Evolutionary conservation across 2,329 filamentous ascomycete species (phyloP).

Genomic region (Aspergillus floridensis): DNA sequence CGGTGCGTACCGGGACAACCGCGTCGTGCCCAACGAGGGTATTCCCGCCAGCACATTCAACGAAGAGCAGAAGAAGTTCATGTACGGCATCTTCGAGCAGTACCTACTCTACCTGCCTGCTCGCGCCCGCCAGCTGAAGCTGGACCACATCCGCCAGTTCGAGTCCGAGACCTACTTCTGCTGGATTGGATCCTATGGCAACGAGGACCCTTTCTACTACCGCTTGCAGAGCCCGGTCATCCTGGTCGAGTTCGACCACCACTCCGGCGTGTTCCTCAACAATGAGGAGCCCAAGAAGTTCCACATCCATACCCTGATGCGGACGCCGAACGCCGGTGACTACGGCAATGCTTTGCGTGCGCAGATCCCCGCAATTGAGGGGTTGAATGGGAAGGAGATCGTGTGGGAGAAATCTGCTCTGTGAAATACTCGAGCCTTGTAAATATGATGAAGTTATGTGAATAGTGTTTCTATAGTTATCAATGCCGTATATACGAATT

Average conservation of each 20-base stretch:
- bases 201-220: conserved; percentile 73
- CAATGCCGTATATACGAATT: background rate
- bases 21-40: conserved; percentile 72
- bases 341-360: conserved; percentile 61
- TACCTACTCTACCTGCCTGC: conserved; percentile 68
- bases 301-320: conserved; percentile 71
- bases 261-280: conserved; percentile 72
- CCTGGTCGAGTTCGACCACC: conserved; percentile 75
- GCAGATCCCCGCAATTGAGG: conserved; percentile 35
- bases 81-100: conserved; percentile 60
- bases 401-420: conserved; percentile 24
- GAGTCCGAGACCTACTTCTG: conserved; percentile 73
- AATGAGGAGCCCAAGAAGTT: conserved; percentile 74
- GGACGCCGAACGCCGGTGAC: conserved; percentile 72
- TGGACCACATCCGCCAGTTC: conserved; percentile 55
- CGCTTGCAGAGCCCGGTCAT: conserved; percentile 73
- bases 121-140: conserved; percentile 52
- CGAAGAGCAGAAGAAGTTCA: conserved; percentile 49
- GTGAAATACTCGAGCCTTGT: background rate
- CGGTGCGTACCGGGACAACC: conserved; percentile 76
- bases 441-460: conserved; percentile 9
- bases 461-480: background rate
- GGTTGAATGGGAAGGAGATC: conserved; percentile 39
- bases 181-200: conserved; percentile 68
- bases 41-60: conserved; percentile 51